Evolutionary conservation across 495 filamentous ascomycete species (phyloP).

Genomic region (Podospora didyma): DNA sequence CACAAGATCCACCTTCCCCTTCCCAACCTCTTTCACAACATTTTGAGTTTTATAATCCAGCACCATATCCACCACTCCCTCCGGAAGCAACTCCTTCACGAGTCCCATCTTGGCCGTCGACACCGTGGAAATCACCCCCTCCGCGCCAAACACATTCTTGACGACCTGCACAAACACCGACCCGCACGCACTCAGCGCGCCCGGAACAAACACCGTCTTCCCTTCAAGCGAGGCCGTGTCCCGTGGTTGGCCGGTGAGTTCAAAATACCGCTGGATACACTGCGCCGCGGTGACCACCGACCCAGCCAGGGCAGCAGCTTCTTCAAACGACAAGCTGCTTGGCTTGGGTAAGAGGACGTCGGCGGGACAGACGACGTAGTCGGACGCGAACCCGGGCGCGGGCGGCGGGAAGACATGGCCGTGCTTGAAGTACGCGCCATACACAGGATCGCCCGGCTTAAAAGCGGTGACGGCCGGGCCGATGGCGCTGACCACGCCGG

Average conservation of each 20-base stretch:
- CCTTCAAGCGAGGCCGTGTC: slow-evolving; percentile 35
- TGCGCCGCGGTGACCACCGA: slow-evolving; percentile 41
- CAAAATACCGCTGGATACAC: slow-evolving; percentile 36
- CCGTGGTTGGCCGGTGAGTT: slow-evolving; percentile 29
- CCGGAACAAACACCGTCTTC: slow-evolving; percentile 54
- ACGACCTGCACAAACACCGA: slow-evolving; percentile 48
- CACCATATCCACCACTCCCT: slow-evolving; percentile 35
- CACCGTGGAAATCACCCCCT: slow-evolving; percentile 49
- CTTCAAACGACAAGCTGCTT: slow-evolving; percentile 24
- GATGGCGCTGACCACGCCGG: slow-evolving; percentile 44
- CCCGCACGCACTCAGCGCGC: slow-evolving; percentile 49
- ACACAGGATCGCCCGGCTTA: slow-evolving; percentile 50
- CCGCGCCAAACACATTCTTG: slow-evolving; percentile 48
- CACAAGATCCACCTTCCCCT: slow-evolving; percentile 48
- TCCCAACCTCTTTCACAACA: slow-evolving; percentile 36
- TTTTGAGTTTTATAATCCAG: slow-evolving; percentile 43
- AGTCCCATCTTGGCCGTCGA: slow-evolving; percentile 49
- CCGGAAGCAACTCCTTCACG: slow-evolving; percentile 37
- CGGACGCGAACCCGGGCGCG: slow-evolving; percentile 27
- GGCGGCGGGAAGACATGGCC: slow-evolving; percentile 23
- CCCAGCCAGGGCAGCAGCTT: slow-evolving; percentile 34
- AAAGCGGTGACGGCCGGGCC: slow-evolving; percentile 40
- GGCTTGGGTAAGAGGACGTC: slow-evolving; percentile 36
- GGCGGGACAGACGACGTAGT: slow-evolving; percentile 35
- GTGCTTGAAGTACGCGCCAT: slow-evolving; percentile 24